These are phyloP conservation scores for Houttuynia cordata DNA, from an alignment of 164 flowering plant species.

Conservation along the genomic window DNA sequence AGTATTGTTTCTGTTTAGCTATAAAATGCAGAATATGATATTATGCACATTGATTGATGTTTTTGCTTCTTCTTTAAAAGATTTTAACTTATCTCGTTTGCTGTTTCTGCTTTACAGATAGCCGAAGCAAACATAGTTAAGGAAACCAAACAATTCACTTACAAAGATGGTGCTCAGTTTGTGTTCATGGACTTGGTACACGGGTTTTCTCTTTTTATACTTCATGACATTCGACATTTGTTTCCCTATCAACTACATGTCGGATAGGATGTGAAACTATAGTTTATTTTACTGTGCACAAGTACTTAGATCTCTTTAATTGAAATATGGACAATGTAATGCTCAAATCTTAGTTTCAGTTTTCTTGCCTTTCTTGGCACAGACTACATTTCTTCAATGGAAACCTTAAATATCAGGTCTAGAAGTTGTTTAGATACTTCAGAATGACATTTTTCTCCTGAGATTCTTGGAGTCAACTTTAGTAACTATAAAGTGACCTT, in stretches of 20 bases:
- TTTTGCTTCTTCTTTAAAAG: too few species aligned
- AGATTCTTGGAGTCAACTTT: too few species aligned
- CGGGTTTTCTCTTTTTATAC: conserved; percentile 1
- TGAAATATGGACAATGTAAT: too few species aligned
- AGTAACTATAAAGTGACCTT: too few species aligned
- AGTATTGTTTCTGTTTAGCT: neutral
- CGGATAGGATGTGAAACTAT: neutral
- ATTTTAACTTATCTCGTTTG: neutral
- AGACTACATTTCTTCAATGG: too few species aligned
- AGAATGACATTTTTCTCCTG: too few species aligned
- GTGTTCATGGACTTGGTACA: conserved; percentile 90
- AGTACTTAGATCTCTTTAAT: neutral
- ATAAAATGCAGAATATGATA: too few species aligned
- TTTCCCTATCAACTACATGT: too few species aligned
- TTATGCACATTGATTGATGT: neutral
- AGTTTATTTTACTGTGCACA: neutral
- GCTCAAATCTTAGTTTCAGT: too few species aligned
- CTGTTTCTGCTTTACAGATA: conserved; percentile 29
- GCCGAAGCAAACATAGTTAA: conserved; percentile 58
- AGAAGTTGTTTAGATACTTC: too few species aligned
- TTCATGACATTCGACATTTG: neutral
- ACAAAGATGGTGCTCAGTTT: conserved; percentile 84
- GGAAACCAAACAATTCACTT: conserved; percentile 86
- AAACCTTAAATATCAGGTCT: too few species aligned
- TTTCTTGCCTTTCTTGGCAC: too few species aligned